phyloP scores from a whole-genome alignment of 2,329 filamentous ascomycete species.

The Penicillium palitans region DNA sequence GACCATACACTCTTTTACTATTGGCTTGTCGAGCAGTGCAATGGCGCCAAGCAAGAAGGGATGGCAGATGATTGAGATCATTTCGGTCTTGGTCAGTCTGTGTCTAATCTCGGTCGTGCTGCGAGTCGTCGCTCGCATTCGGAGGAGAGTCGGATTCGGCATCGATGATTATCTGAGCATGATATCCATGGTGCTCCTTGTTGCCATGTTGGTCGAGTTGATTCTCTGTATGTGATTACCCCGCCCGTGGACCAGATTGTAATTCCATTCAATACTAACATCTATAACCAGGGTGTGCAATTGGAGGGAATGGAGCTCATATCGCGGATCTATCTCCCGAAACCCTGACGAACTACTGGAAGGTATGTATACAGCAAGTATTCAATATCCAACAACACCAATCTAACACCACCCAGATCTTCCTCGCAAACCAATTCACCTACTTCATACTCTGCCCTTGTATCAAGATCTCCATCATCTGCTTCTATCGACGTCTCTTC shows the following conservation, averaged over 20 bases:
- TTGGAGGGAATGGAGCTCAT: slow-evolving; percentile 35
- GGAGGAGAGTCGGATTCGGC: slow-evolving; percentile 31
- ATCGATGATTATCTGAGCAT: slow-evolving; percentile 37
- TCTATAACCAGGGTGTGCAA: slow-evolving; percentile 31
- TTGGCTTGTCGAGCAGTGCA: not conserved
- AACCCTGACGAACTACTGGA: slow-evolving; percentile 33
- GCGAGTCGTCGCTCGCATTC: slow-evolving; percentile 30
- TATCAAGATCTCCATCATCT: slow-evolving; percentile 38
- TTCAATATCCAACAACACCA: not conserved
- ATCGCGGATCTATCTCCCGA: slow-evolving; percentile 18
- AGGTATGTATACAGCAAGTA: slow-evolving; percentile 21
- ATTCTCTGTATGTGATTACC: slow-evolving; percentile 28
- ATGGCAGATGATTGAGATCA: slow-evolving; percentile 32
- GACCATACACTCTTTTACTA: slow-evolving; percentile 4
- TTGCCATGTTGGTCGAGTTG: slow-evolving; percentile 35
- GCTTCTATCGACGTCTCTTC: slow-evolving; percentile 39
- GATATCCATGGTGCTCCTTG: slow-evolving; percentile 26
- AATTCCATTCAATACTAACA: slow-evolving; percentile 11
- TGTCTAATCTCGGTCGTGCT: slow-evolving; percentile 28
- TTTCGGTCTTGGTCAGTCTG: slow-evolving; percentile 33
- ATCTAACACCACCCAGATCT: slow-evolving; percentile 27
- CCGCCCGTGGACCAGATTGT: not conserved
- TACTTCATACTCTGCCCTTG: slow-evolving; percentile 36
- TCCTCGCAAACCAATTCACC: slow-evolving; percentile 38
- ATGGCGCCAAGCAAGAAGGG: slow-evolving; percentile 32